Percentiles rank a stretch among this genome's conserved stretches.
phyloP scores from a whole-genome alignment of 2,329 filamentous ascomycete genomes.

The Hortaea werneckii region DNA sequence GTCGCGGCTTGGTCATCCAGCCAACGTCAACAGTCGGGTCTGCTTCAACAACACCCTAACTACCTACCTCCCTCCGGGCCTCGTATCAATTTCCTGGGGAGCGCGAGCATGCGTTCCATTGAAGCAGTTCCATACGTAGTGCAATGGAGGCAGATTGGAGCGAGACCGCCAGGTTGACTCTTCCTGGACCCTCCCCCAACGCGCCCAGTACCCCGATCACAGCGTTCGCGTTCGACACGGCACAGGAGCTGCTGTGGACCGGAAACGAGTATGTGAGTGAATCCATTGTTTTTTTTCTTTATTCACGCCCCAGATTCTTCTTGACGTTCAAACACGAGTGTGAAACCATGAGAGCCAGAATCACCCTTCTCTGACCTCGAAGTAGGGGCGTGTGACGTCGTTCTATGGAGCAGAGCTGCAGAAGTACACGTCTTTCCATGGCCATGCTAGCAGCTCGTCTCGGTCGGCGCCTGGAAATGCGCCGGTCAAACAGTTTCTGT shows the following conservation, averaged over 20 bases:
- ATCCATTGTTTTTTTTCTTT: background rate
- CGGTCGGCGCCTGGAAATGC: slow-evolving; percentile 46
- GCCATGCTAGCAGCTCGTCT: slow-evolving; percentile 46
- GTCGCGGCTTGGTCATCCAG: no score
- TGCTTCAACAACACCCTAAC: no score
- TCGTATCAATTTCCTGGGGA: no score
- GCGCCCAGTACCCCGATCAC: slow-evolving; percentile 59
- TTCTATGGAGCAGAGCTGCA: slow-evolving; percentile 80
- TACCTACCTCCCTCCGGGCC: no score
- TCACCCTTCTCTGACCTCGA: background rate
- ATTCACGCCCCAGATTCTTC: background rate
- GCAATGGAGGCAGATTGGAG: slow-evolving; percentile 45
- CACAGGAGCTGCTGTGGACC: slow-evolving; percentile 83
- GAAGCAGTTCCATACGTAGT: background rate
- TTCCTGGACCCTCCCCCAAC: slow-evolving; percentile 66
- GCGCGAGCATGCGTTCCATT: no score
- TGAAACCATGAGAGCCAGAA: no score
- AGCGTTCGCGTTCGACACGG: slow-evolving; percentile 78
- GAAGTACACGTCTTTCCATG: slow-evolving; percentile 81
- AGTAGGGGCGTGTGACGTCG: slow-evolving; percentile 74
- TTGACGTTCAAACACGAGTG: no score
- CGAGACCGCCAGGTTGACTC: slow-evolving; percentile 66
- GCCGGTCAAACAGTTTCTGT: slow-evolving; percentile 74
- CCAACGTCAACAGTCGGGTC: no score
- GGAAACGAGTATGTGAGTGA: slow-evolving; percentile 75